Base-by-base conservation (phyloP, 176 grass and related monocot genomes). In the Hyparrhenia diplandra region DNA sequence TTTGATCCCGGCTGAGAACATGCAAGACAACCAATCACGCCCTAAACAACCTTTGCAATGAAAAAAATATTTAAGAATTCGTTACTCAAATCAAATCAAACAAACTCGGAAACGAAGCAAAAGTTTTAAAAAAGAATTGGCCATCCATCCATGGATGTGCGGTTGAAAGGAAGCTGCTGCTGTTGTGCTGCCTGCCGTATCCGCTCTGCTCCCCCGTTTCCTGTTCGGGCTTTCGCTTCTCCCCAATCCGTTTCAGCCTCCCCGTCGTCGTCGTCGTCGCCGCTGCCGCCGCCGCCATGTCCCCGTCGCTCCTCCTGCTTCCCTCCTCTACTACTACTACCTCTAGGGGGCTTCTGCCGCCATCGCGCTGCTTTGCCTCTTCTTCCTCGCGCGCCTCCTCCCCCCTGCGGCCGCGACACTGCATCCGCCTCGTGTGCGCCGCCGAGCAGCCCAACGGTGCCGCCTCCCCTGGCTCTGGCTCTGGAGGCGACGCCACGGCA, bases 381-480 rank as follows among this genome's bases (percentile, higher is more conserved):
- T n/a, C n/a, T 47, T 60, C 46, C 9, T 37, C 13, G 32, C 80
- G 70, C 80, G 58, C 78, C 24, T 73, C 74, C 59, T 83, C 67
- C 14, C 28, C 58, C n/a, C 4, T 59, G 13, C 66, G 32, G 80
- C 35, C 73, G 25, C 55, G 57, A 74, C 57, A 37, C 74, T 21
- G 73, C 80, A 54, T 13, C 67, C 67, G 55, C 68, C 67, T 62
- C 43, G 42, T 45, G 24, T 60, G 80, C 45, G 69, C 80, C 45
- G 75, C 47, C 45, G 73, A 71, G 39, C 69, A 81, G 18, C 61
- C 80, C 60, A 80, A 87, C 75, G 84, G 74, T 28, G 34, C 71
- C 3, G 62, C 89, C 54, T 61, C 84, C 54, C 37, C 82, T 37
- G 77, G 69, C 43, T 69, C 62, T 45, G 68, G 59, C 42, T 69